Evolutionary conservation across 2,329 filamentous ascomycete genomes (phyloP).

Genomic region (Akanthomyces uredinophilus): DNA sequence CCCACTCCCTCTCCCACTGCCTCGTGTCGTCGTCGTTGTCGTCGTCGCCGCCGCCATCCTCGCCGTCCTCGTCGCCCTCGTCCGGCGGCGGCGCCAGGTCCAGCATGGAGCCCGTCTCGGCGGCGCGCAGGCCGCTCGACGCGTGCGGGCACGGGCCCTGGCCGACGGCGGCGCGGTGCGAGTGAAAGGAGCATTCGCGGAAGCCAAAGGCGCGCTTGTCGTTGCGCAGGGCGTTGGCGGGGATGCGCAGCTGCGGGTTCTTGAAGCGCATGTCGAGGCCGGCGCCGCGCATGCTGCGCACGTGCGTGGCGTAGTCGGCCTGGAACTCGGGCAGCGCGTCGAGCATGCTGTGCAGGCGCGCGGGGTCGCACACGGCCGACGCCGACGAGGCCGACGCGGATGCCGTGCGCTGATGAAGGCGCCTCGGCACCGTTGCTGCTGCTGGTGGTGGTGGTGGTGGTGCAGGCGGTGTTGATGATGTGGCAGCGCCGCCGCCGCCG

Average conservation of each 20-base stretch:
- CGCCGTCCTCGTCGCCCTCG: neutral
- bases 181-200: constrained; percentile 56
- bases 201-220: constrained; percentile 57
- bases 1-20: constrained; percentile 13
- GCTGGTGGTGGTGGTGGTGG: constrained; percentile 24
- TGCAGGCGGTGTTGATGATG: neutral
- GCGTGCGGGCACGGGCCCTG: constrained; percentile 49
- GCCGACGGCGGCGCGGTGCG: constrained; percentile 49
- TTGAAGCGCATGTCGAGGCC: constrained; percentile 50
- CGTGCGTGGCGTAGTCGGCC: constrained; percentile 47
- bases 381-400: constrained; percentile 1
- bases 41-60: neutral
- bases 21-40: neutral
- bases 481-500: no score
- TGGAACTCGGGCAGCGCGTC: constrained; percentile 40
- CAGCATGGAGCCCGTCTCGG: neutral
- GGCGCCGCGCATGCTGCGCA: constrained; percentile 46
- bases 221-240: constrained; percentile 49
- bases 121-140: neutral
- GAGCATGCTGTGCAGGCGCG: constrained; percentile 40
- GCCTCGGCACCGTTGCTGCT: constrained; percentile 3
- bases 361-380: constrained; percentile 17
- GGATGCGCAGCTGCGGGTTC: constrained; percentile 56
- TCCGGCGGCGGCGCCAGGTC: constrained; percentile 10
- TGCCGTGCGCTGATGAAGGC: neutral